Evolutionary conservation across 192 early-diverging fungal genomes (phyloP), one percentile per base, ranked within the genome.

Genomic region (Dissophora globulifera): DNA sequence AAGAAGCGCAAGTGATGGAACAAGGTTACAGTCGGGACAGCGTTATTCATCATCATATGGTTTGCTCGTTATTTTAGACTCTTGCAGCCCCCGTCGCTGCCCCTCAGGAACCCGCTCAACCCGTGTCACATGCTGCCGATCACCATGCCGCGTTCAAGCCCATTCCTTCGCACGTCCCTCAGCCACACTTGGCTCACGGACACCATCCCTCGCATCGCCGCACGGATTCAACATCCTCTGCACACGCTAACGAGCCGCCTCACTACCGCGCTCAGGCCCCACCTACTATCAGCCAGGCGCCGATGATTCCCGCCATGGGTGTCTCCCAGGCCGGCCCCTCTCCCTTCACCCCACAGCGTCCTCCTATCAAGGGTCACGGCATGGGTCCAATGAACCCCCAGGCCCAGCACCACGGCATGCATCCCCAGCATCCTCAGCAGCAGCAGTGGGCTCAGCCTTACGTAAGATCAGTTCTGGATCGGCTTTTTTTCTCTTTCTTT

Each of bases 231-330:
- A 78, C 59, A 50, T 68, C 67, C 1, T 76, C 71, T 16, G 53
- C 69, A 38, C 78, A 84, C 60, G 25, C 58, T 69, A 82, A 67
- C 50, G 74, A 67, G 48, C 67, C 50, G 46, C 62, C 61, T 62
- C 69, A 79, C 52, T 63, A 69, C 67, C 79, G 57, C 63, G 50
- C 76, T 50, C 75, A 68, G 26, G 78, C 60, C 52, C 67, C 55
- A 45, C 65, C 63, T 40, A 40, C 64, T 32, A 29, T 55, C 42
- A 62, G 62, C 2, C 66, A 68, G 51, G 60, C 48, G 26, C 58
- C 62, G 19, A 68, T 78, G 63, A 71, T 76, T 29, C 71, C 79
- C 35, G 45, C 62, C 50, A 81, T 81, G 67, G 62, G 64, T 52
- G 51, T 59, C 45, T 43, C 61, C 41, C 82, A 70, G 45, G 53